Evolutionary conservation across 306 rosid species (phyloP).

Genomic region (Pyrus communis): DNA sequence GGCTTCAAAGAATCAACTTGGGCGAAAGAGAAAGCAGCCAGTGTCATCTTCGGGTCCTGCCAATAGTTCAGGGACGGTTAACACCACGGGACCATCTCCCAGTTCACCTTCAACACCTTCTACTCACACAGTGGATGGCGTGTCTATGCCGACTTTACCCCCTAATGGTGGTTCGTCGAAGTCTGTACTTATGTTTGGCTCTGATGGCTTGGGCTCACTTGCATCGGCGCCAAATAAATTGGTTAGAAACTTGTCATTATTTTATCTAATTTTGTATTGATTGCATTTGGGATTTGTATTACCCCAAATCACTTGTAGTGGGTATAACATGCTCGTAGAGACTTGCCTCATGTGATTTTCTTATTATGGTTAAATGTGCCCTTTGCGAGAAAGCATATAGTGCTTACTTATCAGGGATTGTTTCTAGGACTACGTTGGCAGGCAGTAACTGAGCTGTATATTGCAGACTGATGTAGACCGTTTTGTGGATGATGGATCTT

Average conservation of each 20-base stretch:
- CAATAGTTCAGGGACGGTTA: slow-evolving; percentile 59
- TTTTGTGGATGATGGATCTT: slow-evolving; percentile 50
- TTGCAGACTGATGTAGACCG: slow-evolving; percentile 49
- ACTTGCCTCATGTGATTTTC: not conserved
- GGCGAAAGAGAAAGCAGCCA: slow-evolving; percentile 48
- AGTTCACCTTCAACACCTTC: slow-evolving; percentile 57
- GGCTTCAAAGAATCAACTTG: slow-evolving; percentile 43
- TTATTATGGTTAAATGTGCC: not conserved
- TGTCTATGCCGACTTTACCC: slow-evolving; percentile 39
- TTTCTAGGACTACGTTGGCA: slow-evolving; percentile 3
- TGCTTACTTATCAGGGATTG: not conserved
- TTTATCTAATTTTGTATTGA: not conserved
- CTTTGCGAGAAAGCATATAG: not conserved
- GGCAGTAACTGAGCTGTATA: slow-evolving; percentile 10
- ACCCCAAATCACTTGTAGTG: not conserved
- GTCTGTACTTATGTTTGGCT: slow-evolving; percentile 37
- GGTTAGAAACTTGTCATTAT: slow-evolving; percentile 28
- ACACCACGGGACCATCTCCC: slow-evolving; percentile 49
- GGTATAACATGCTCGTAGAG: not conserved
- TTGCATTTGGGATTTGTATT: not conserved
- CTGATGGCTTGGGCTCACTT: slow-evolving; percentile 49
- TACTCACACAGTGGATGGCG: slow-evolving; percentile 43
- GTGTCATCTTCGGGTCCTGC: slow-evolving; percentile 53
- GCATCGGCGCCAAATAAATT: slow-evolving; percentile 46
- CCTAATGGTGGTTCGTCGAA: slow-evolving; percentile 44